Conservation (phyloP, 805 yeast species). For the Teunomyces panamensis region DNA sequence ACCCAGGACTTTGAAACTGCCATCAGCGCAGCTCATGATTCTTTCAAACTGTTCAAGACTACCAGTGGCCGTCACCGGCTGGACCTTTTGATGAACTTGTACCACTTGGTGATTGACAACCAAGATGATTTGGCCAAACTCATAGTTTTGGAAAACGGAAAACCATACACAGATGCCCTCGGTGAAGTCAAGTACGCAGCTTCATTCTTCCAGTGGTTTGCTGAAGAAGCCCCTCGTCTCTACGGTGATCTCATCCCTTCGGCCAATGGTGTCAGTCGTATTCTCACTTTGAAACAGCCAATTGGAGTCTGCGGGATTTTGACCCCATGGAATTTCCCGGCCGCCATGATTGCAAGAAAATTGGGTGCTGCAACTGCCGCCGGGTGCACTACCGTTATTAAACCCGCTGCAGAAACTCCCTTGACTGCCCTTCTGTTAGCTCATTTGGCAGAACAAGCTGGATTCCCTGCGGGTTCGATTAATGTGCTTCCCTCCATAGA, state of each 20-base stretch:
- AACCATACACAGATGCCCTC: slow-evolving; percentile 64
- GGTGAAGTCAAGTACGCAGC: slow-evolving; percentile 71
- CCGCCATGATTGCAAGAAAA: slow-evolving; percentile 74
- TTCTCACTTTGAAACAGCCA: slow-evolving; percentile 67
- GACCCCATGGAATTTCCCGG: slow-evolving; percentile 85
- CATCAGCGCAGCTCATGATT: slow-evolving; percentile 49
- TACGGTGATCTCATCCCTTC: slow-evolving; percentile 68
- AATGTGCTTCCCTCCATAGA: slow-evolving; percentile 57
- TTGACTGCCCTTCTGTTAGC: slow-evolving; percentile 69
- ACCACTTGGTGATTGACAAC: slow-evolving; percentile 53
- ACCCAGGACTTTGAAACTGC: slow-evolving; percentile 52
- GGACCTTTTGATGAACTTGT: slow-evolving; percentile 49
- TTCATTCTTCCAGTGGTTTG: slow-evolving; percentile 84
- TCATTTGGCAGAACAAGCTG: slow-evolving; percentile 59
- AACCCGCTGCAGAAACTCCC: slow-evolving; percentile 79
- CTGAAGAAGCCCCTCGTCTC: slow-evolving; percentile 75
- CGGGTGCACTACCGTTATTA: slow-evolving; percentile 74
- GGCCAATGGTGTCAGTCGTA: slow-evolving; percentile 44
- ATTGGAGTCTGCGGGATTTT: slow-evolving; percentile 76
- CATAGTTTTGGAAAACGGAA: slow-evolving; percentile 71
- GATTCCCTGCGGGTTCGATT: slow-evolving; percentile 66
- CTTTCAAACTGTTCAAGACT: slow-evolving; percentile 52
- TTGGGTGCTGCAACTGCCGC: slow-evolving; percentile 76
- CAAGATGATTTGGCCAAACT: slow-evolving; percentile 63
- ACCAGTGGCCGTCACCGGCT: slow-evolving; percentile 59